Base-by-base conservation (phyloP, 2,329 filamentous ascomycete genomes). In the Chrysosporium queenslandicum region DNA sequence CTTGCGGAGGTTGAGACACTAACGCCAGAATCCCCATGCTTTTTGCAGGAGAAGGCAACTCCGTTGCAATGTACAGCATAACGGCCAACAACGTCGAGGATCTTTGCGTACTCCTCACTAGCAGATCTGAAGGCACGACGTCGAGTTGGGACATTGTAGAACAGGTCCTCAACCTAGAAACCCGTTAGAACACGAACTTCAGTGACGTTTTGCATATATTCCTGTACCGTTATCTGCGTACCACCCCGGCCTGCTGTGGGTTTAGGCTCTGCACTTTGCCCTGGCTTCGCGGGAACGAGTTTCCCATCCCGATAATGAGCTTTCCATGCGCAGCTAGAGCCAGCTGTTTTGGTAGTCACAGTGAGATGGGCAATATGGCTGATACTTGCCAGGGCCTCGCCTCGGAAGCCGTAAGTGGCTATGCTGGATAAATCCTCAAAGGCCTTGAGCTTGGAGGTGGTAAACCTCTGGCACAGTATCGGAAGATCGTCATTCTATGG, bases 1-100 rank as follows among this genome's bases (percentile, higher is more conserved):
- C 75, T 80, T 7, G 82, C 77, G 50, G 86, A 84, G 0, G 94
- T 84, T 7, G 90, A 85, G 40, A 98, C 80, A 55, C 86, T 88
- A 23, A 84, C 83, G 5, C 85, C 85, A 3, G 87, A 81, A 61
- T 97, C 92, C 52, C 91, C 91, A 58, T 92, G 84, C 68, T 97
- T 98, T 67, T 96, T 96, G 73, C 92, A 97, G 2, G 89, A 91
- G 66, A 98, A 97, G 1, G 86, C 86, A 11, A 98, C 89, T n/a
- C 86, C 83, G 51, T 80, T 74, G 65, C 91, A 96, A 67, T 98
- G 92, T 8, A 98, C 80, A 25, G 92, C 87, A 70, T 98, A 97
- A 40, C 87, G 83, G 12, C 92, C 89, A 7, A 97, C 86, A 65
- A 96, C 82, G 65, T 98, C 92, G 23, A 97, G 82, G 53, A 98